Evolutionary conservation across 768 basidiomycete genomes (phyloP).

Genomic region (Dacryopinax primogenitus): DNA sequence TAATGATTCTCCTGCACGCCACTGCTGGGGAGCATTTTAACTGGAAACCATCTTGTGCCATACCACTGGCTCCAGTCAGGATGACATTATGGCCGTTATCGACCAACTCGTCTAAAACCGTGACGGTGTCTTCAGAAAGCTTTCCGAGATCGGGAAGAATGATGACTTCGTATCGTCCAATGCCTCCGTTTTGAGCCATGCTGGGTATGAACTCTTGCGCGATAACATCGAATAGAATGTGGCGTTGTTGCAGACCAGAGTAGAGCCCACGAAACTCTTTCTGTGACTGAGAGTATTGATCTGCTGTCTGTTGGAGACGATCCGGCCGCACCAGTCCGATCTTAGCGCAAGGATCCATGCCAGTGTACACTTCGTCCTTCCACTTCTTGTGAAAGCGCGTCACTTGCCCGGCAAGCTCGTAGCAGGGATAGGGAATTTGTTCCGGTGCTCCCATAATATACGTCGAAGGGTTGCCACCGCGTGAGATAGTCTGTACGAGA

Average conservation of each 20-base stretch:
- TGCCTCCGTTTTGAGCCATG: neutral
- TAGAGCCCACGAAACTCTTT: neutral
- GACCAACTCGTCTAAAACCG: neutral
- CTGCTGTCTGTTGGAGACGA: neutral
- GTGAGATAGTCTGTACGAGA: neutral
- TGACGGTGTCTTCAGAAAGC: neutral
- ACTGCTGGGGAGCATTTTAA: neutral
- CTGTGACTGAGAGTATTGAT: neutral
- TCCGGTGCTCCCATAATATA: neutral
- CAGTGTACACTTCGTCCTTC: neutral
- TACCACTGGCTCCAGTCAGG: neutral
- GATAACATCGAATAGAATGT: neutral
- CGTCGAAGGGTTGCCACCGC: neutral
- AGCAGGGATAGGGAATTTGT: neutral
- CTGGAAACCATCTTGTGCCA: neutral
- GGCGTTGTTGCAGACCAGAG: neutral
- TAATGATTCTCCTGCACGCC: neutral
- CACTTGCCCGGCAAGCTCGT: neutral
- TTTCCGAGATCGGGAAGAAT: constrained; percentile 1
- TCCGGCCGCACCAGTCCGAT: neutral
- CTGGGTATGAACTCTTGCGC: constrained; percentile 1
- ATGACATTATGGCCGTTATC: neutral
- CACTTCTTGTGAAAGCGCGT: constrained; percentile 8
- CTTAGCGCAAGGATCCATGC: neutral
- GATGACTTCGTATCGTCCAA: neutral